Evolutionary conservation across 2,329 filamentous ascomycete genomes (phyloP), one percentile per base, ranked within the genome.

Genomic region (Fusarium citri): DNA sequence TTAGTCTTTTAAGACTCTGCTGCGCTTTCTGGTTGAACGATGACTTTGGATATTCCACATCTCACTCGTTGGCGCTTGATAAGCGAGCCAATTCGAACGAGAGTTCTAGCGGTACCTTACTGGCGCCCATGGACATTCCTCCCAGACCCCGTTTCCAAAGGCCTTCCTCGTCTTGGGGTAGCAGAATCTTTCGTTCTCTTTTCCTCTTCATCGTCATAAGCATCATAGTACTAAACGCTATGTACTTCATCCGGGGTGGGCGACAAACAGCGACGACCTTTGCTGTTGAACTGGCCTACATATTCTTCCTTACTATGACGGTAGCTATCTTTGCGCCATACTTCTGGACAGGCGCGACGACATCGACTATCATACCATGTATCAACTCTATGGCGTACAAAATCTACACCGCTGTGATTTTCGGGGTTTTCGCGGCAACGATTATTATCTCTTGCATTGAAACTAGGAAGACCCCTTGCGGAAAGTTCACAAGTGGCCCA

Each of bases 401-500:
- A 8, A 10, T 59, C 6, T 59, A 65, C 8, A 66, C 63, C 0
- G 48, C 25, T 2, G 18, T 50, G 3, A 15, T 66, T 0, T 40
- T 50, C 14, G 37, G 26, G 2, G 28, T 55, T 3, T 37, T 20
- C 4, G 4, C 45, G 15, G 14, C 34, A 12, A 14, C 43, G 18
- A 49, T 67, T 16, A 9, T 37, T 1, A 48, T 67, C 10, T 30
- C 64, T 3, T 57, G 56, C 8, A 26, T 67, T 3, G 64, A 67
- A n/a, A 67, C 62, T 1, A 47, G 62, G 5, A 66, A 37, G 12
- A 66, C 64, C 2, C 56, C 62, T 0, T 67, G 64, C 5, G 64
- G 64, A 22, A 66, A 56, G 9, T 67, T 51, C 37, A 67, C 62
- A 5, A 66, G 63, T 7, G 63, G 60, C 2, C n/a, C 26, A 6